phyloP scores from a whole-genome alignment of 345 rosid genomes.

The Ceriops zippeliana region DNA sequence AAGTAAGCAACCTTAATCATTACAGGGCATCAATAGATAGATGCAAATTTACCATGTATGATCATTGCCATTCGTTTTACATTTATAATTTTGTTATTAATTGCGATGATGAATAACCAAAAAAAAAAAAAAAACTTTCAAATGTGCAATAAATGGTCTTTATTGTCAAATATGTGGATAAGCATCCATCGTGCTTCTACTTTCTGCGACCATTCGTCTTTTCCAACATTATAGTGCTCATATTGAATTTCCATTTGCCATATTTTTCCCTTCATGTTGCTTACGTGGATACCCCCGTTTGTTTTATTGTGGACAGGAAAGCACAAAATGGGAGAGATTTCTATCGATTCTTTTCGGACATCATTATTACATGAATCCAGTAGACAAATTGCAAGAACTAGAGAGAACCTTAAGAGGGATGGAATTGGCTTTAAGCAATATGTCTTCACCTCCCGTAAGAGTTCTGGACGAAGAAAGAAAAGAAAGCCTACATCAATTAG shows the following conservation, averaged over 20 bases:
- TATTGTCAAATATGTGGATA: too few species aligned
- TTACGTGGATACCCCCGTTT: neutral
- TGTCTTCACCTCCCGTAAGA: constrained; percentile 34
- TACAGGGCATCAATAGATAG: too few species aligned
- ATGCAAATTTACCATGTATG: too few species aligned
- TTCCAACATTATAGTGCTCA: neutral
- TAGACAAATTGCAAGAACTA: constrained; percentile 48
- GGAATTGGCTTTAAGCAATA: constrained; percentile 60
- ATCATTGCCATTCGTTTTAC: too few species aligned
- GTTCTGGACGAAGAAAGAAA: constrained; percentile 38
- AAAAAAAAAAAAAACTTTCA: too few species aligned
- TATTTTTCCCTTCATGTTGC: neutral
- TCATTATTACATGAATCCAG: constrained; percentile 35
- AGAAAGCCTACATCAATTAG: constrained; percentile 32
- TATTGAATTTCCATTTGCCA: neutral
- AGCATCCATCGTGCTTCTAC: too few species aligned
- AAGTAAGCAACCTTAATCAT: neutral
- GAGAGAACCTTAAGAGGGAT: constrained; percentile 68
- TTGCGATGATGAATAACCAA: too few species aligned
- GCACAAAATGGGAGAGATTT: constrained; percentile 75
- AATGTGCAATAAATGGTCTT: too few species aligned
- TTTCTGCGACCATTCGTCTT: too few species aligned
- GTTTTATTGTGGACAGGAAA: constrained; percentile 41
- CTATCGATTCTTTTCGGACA: constrained; percentile 51
- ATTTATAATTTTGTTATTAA: too few species aligned